Conservation (phyloP, 2,329 filamentous ascomycete genomes). For the Claviceps arundinis region DNA sequence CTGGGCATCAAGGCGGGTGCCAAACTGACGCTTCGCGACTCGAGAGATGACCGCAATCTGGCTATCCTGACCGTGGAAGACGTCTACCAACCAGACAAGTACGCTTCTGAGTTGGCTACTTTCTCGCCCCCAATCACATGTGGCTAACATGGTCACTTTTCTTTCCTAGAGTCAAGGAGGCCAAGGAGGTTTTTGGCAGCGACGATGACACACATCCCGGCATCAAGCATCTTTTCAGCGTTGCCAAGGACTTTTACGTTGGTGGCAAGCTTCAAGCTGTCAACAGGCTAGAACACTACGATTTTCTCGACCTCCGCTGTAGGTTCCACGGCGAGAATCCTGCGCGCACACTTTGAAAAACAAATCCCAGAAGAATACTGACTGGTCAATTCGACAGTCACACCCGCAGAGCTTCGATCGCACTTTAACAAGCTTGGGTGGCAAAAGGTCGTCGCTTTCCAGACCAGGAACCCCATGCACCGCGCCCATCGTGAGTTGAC, state of each 20-base stretch:
- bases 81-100: constrained; percentile 93
- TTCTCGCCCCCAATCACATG: background rate
- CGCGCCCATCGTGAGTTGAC: constrained; percentile 95
- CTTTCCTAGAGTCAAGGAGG: constrained; percentile 60
- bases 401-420: constrained; percentile 81
- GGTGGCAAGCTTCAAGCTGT: constrained; percentile 94
- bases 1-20: constrained; percentile 65
- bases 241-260: constrained; percentile 77
- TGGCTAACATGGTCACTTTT: background rate
- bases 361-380: background rate
- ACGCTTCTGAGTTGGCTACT: constrained; percentile 20
- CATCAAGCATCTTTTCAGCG: constrained; percentile 75
- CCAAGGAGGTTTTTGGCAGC: constrained; percentile 86
- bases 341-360: no score
- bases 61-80: constrained; percentile 94
- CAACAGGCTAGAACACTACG: constrained; percentile 93
- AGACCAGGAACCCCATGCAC: constrained; percentile 99
- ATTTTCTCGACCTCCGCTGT: constrained; percentile 94
- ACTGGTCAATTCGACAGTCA: constrained; percentile 41
- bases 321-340: constrained; percentile 22
- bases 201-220: constrained; percentile 84
- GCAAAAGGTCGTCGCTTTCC: constrained; percentile 95
- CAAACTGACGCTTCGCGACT: constrained; percentile 80
- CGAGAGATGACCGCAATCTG: constrained; percentile 89
- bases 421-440: constrained; percentile 99